Base-by-base conservation (phyloP, 176 grass and related monocot genomes). In the Aegilops bicornis region DNA sequence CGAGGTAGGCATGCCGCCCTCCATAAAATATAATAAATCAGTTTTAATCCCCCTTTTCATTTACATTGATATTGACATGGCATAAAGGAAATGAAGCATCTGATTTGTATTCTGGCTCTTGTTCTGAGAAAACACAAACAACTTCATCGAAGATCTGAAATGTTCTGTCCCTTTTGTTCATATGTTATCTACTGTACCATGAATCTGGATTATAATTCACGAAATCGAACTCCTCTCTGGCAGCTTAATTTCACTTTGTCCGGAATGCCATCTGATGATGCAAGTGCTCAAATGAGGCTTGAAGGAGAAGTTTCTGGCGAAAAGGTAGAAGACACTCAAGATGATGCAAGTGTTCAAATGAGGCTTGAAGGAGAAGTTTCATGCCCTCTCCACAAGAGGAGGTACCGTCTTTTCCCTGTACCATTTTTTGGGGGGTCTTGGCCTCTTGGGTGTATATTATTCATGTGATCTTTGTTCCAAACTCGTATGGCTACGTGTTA, bases 321-420 rank as follows among this genome's bases (percentile, higher is more conserved):
- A 43, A 89, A 86, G 24, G 60, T 79, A 76, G 87, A 91, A 87
- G 78, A 84, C 76, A 87, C 87, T 88, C 56, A 88, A 76, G 89
- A 92, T 84, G 86, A 76, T 81, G 61, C 65, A 48, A 67, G 84
- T 80, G 62, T 40, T 33, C 66, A 89, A 79, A 73, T 69, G 72
- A 87, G 77, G 50, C 20, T 37, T 61, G 84, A 91, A 84, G 86
- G 72, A 64, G 66, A 86, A 82, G 36, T 43, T 86, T 67, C 87
- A 76, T 87, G 87, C 84, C 90, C 19, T 91, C 89, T n/a, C 76
- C 89, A 78, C 68, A 93, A 80, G 82, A 95, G 39, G 95, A 94
- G 69, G 90, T 91, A 75, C 47, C 10, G 39, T 36, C 4, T 69
- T 87, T 69, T 64, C n/a, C 8, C 19, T 7, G 33, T 64, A 33